Evolutionary conservation across 345 rosid genomes (phyloP).

Genomic region (Gossypium ekmanianum): DNA sequence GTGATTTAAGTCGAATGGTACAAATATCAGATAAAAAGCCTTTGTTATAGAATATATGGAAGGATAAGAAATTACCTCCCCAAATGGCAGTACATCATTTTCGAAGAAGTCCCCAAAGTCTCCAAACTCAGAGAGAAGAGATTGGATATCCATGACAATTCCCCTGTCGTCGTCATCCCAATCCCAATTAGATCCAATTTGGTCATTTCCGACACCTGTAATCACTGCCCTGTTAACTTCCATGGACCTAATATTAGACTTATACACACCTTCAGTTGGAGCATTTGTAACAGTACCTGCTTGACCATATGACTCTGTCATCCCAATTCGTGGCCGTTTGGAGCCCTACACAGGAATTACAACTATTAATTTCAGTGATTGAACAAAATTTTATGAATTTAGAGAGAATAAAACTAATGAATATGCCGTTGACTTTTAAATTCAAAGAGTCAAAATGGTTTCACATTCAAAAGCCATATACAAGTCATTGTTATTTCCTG

Average conservation of each 20-base stretch:
- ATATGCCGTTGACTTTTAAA: background rate
- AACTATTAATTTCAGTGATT: constrained; percentile 1
- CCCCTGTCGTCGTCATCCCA: constrained; percentile 98
- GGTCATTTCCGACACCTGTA: constrained; percentile 66
- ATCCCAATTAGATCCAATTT: constrained; percentile 68
- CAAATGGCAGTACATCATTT: constrained; percentile 88
- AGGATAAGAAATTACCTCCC: constrained; percentile 66
- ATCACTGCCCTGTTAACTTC: constrained; percentile 55
- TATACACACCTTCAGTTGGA: constrained; percentile 44
- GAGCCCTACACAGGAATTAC: constrained; percentile 55
- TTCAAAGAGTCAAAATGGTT: background rate
- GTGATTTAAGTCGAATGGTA: background rate
- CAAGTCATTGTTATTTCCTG: background rate
- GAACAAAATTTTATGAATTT: background rate
- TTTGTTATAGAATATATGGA: background rate
- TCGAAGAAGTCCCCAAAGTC: constrained; percentile 98
- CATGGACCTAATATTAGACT: constrained; percentile 48
- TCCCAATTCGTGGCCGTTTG: constrained; percentile 74
- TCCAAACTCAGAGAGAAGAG: constrained; percentile 98
- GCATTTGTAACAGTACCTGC: constrained; percentile 41
- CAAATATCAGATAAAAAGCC: background rate
- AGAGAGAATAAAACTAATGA: background rate
- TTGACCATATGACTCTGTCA: constrained; percentile 68
- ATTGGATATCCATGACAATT: constrained; percentile 80
- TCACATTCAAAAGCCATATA: background rate